Base-by-base conservation (phyloP, 352 stramenopile species). In the Pythium dissimile region DNA sequence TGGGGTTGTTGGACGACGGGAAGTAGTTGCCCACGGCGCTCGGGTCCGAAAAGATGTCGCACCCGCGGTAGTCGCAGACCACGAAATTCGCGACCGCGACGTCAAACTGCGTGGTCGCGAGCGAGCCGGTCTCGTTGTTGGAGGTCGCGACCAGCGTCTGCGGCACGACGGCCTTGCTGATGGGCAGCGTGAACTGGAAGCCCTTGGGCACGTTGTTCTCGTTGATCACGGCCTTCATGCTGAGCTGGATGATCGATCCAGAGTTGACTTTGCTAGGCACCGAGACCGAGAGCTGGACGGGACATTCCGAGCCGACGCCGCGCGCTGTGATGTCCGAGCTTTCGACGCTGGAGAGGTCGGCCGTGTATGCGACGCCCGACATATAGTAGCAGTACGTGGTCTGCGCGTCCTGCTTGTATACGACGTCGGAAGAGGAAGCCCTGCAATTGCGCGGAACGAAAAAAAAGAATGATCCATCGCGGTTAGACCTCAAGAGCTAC, bases 341-440 rank as follows among this genome's bases (percentile, higher is more conserved):
- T 43, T 78, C 47, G 41, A 50, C 26, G 20, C 66, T 39, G 24
- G 78, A 76, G 32, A 77, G 55, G 47, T 84, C 56, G 47, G 64
- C 56, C 30, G 73, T 79, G 62, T 88, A 88, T 56, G 79, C 83
- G 11, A 86, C 68, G 20, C 28, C 37, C 8, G 67, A 62, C 15
- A 86, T 68, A 66, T 86, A 89, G 64, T 89, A 92, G 67, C 82
- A 92, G 69, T 92, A 90, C 41, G 82, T 92, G 28, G 82, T 92
- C 59, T 65, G 82, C 41, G 62, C 72, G 67, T 92, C 82, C 59
- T 90, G 85, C 54, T 86, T 88, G 64, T 84, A 90, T 47, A 59
- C 75, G 59, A 67, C 62, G 66, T 66, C 80, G 52, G 45, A 62
- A 26, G 26, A 20, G 16, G 37, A 23, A 16, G 37, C 12, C 8